Percentiles rank a stretch among this genome's conserved stretches.
Conservation (phyloP, 2,329 filamentous ascomycete species). For the Arthrobotrys conoides region DNA sequence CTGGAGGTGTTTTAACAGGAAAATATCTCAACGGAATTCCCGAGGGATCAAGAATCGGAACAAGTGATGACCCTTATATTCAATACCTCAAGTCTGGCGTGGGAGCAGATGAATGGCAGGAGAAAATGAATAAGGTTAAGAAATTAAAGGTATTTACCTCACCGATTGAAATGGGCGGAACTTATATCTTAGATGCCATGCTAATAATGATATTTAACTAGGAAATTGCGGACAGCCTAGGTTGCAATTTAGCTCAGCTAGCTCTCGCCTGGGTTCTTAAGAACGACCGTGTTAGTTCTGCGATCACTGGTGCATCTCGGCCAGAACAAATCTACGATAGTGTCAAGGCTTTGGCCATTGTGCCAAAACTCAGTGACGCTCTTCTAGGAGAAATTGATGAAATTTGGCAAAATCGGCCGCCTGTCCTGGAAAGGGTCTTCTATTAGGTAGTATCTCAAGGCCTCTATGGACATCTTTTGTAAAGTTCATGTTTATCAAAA, state of each 20-base stretch:
- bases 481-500: no score
- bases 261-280: conserved; percentile 76
- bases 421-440: conserved; percentile 28
- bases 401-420: conserved; percentile 74
- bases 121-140: conserved; percentile 63
- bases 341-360: conserved; percentile 70
- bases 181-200: neutral
- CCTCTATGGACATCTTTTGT: no score
- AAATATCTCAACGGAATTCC: conserved; percentile 78
- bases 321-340: conserved; percentile 75
- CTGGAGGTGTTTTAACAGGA: conserved; percentile 75
- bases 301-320: conserved; percentile 74
- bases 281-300: conserved; percentile 75
- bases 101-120: conserved; percentile 36
- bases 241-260: conserved; percentile 72
- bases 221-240: conserved; percentile 77
- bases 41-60: conserved; percentile 73
- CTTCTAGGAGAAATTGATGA: conserved; percentile 75
- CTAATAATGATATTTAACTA: conserved; percentile 64
- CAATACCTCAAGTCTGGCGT: conserved; percentile 67
- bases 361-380: conserved; percentile 74
- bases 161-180: no score
- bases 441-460: conserved; percentile 11
- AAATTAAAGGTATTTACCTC: conserved; percentile 47
- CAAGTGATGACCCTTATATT: conserved; percentile 73